A percentile compares a stretch with the other conserved stretches of the same genome.
Conservation (phyloP, 257 asterid species). For the Nicotiana obtusifolia region DNA sequence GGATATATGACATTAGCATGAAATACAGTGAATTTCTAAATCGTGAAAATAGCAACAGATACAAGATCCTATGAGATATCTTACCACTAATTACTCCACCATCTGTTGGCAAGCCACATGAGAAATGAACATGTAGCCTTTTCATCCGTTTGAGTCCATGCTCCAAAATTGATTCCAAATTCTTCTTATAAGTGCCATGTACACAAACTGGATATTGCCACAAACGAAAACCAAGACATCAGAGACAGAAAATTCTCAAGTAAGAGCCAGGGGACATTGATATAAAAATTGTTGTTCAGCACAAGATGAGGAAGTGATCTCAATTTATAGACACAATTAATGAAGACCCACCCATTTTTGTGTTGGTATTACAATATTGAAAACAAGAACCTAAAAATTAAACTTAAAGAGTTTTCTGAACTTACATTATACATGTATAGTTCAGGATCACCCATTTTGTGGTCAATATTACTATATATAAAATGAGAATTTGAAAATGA, state of each 20-base stretch:
- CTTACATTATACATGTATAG: neutral
- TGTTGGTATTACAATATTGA: neutral
- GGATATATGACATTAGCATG: neutral
- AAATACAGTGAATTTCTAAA: neutral
- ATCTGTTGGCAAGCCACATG: slow-evolving; percentile 86
- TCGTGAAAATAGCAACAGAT: neutral
- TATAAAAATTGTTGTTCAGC: neutral
- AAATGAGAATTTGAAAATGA: neutral
- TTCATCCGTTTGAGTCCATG: slow-evolving; percentile 89
- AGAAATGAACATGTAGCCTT: slow-evolving; percentile 89
- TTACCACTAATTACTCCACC: slow-evolving; percentile 85
- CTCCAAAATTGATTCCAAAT: slow-evolving; percentile 67
- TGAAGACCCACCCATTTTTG: neutral
- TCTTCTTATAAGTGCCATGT: slow-evolving; percentile 81
- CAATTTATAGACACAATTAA: neutral
- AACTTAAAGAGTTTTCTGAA: neutral
- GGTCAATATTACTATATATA: neutral
- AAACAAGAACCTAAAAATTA: neutral
- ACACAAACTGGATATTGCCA: slow-evolving; percentile 62
- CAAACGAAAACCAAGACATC: neutral
- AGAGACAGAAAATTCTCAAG: neutral
- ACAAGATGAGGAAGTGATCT: neutral
- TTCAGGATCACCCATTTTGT: neutral
- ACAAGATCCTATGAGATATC: slow-evolving; percentile 15
- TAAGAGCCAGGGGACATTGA: neutral